Evolutionary conservation across 768 basidiomycete genomes (phyloP).

Genomic region (Lyophyllum shimeji): DNA sequence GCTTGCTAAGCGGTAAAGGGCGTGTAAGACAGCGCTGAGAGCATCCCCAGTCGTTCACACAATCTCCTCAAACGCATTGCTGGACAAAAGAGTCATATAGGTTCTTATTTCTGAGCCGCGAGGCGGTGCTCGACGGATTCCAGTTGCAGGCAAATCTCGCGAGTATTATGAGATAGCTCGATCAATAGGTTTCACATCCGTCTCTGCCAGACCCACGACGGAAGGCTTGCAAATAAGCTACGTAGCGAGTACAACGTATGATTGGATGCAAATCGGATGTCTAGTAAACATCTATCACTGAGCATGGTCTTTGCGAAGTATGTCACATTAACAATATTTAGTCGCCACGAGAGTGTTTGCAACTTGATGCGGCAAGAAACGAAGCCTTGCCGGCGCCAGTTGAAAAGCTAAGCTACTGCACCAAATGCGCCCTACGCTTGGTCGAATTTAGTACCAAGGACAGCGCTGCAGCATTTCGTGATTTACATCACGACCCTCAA

Average conservation of each 20-base stretch:
- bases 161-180: no score
- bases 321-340: conserved; percentile 12
- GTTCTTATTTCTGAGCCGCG: no score
- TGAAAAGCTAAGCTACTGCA: not conserved
- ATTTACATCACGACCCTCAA: conserved; percentile 7
- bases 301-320: conserved; percentile 13
- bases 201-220: no score
- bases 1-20: no score
- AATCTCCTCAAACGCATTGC: no score
- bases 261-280: not conserved
- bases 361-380: not conserved
- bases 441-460: not conserved
- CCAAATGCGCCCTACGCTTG: not conserved
- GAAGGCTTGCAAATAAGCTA: not conserved
- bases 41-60: no score
- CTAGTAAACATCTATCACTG: conserved; percentile 5
- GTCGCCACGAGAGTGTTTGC: not conserved
- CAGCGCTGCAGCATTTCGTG: not conserved
- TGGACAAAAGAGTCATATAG: no score
- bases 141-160: no score
- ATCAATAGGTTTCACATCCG: no score
- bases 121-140: no score
- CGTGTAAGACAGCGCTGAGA: no score
- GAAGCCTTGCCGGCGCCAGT: not conserved
- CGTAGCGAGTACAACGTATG: conserved; percentile 1